A percentile compares a stretch with the other conserved stretches of the same genome.
Evolutionary conservation across 176 grass and related monocot species (phyloP).

Genomic region (Aegilops umbellulata): DNA sequence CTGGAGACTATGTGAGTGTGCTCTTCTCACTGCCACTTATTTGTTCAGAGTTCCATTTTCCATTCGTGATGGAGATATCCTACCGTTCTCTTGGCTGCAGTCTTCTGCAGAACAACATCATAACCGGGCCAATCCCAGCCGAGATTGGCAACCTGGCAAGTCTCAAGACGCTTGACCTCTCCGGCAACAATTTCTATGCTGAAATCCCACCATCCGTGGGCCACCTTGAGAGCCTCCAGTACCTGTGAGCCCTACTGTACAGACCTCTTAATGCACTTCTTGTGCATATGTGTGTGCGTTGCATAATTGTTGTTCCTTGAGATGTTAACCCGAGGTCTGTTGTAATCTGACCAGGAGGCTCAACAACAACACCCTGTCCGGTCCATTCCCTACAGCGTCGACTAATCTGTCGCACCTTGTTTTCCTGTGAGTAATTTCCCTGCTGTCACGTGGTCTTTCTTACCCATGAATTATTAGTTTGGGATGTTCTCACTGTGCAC

Average conservation of each 20-base stretch:
- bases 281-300: not conserved
- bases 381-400: slow-evolving; percentile 68
- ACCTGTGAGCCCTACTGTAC: slow-evolving; percentile 53
- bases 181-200: slow-evolving; percentile 65
- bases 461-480: not conserved
- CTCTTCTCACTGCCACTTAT: not conserved
- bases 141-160: slow-evolving; percentile 74
- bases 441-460: not conserved
- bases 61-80: not conserved
- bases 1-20: slow-evolving; percentile 70
- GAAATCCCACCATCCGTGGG: slow-evolving; percentile 64
- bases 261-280: slow-evolving; percentile 20
- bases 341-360: slow-evolving; percentile 66
- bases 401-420: slow-evolving; percentile 58
- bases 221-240: slow-evolving; percentile 76
- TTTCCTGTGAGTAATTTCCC: slow-evolving; percentile 73
- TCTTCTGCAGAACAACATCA: slow-evolving; percentile 88
- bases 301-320: not conserved
- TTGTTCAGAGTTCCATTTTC: not conserved
- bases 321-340: slow-evolving; percentile 14
- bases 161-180: slow-evolving; percentile 87
- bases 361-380: slow-evolving; percentile 84
- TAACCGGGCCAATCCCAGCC: slow-evolving; percentile 65
- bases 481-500: not conserved
- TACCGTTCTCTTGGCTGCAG: slow-evolving; percentile 38